Base-by-base conservation (phyloP, 2,329 filamentous ascomycete genomes). In the Neofusicoccum cordaticola region DNA sequence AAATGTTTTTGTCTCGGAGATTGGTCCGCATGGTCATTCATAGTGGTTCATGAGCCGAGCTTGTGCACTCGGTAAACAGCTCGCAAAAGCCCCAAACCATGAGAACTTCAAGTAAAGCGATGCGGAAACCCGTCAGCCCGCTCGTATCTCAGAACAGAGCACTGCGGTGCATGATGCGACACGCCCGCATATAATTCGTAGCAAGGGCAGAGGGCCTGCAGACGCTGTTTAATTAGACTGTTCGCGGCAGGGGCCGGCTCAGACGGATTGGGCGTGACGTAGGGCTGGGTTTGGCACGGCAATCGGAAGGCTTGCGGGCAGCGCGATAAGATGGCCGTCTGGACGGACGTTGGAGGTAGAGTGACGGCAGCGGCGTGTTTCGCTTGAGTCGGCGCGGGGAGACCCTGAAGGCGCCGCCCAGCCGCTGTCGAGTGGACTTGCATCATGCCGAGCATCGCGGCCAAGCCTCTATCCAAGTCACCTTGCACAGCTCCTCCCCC, bases 381-480 rank as follows among this genome's bases (percentile, higher is more conserved):
- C 53, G 53, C 56, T 35, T 60, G 56, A 15, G 22, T 17, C 39
- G 31, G 56, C 42, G 27, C 41, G 27, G 41, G 41, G 41, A 27
- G 39, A 39, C 47, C 31, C 31, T 34, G 41, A 60, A 39, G 22
- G 53, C 44, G 39, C 53, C 53, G 34, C 19, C 53, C 53, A 39
- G 39, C 39, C 53, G 53, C n/a, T n/a, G n/a, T n/a, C n/a, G n/a
- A n/a, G n/a, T 47, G 27, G 56, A 19, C 56, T 60, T 60, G 56
- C 56, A 60, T 60, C 56, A 60, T 58, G 53, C 53, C 53, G 41
- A 58, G 53, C 53, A 17, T 60, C 41, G 56, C 56, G 34, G 56
- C 56, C 56, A 47, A 60, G 42, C 41, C 56, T 47, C 56, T 37
- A 45, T 47, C 56, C 41, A 60, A 60, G 39, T 37, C 56, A 37